These are phyloP conservation scores for Chlorociboria aeruginascens DNA, from an alignment of 495 filamentous ascomycete species.

Conservation along the genomic window DNA sequence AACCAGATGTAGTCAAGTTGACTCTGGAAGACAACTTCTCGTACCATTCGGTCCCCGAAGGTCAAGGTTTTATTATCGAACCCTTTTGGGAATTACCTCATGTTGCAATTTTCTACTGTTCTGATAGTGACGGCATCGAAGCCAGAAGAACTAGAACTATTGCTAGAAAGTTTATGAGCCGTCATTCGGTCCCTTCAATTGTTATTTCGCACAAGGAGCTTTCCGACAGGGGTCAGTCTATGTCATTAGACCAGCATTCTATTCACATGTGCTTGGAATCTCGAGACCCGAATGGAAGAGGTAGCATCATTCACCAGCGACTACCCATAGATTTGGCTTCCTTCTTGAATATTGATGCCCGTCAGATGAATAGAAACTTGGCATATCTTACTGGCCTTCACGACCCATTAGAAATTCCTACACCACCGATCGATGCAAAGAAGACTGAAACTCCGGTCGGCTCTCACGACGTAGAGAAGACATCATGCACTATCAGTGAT, in stretches of 20 bases:
- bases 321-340: conserved; percentile 63
- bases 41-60: conserved; percentile 17
- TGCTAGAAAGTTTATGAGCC: conserved; percentile 50
- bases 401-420: conserved; percentile 6
- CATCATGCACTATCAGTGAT: conserved; percentile 4
- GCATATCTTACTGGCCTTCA: conserved; percentile 44
- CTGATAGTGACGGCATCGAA: conserved; percentile 37
- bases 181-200: conserved; percentile 54
- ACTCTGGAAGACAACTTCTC: conserved; percentile 45
- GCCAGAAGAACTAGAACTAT: conserved; percentile 38
- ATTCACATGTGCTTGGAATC: conserved; percentile 63
- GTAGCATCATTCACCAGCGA: conserved; percentile 40
- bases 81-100: conserved; percentile 57
- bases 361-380: conserved; percentile 64
- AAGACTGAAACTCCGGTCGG: neutral
- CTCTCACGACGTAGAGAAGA: conserved; percentile 9
- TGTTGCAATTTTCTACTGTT: conserved; percentile 56
- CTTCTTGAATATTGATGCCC: conserved; percentile 58
- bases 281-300: conserved; percentile 35
- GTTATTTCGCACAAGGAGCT: conserved; percentile 51
- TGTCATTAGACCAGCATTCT: conserved; percentile 22
- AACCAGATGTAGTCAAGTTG: conserved; percentile 33
- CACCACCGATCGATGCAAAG: neutral
- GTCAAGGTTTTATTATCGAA: conserved; percentile 20
- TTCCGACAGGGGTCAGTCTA: conserved; percentile 10